Evolutionary conservation across 805 yeast species (phyloP).

Genomic region (Scheffersomyces ergatensis): DNA sequence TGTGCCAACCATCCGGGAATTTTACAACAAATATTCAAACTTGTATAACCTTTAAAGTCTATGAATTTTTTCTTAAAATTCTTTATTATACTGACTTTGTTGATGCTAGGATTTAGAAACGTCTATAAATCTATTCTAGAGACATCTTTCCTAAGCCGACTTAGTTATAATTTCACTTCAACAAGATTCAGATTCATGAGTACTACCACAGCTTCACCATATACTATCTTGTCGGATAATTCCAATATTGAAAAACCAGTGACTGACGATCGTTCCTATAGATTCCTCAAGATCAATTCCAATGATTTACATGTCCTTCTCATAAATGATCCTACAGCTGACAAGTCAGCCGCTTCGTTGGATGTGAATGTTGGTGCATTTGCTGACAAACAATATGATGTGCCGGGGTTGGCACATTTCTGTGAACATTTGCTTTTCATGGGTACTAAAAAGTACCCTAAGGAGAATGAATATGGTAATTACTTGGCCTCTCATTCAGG

Average conservation of each 20-base stretch:
- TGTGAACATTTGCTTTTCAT: conserved; percentile 64
- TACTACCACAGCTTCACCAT: conserved; percentile 1
- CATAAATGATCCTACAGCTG: conserved; percentile 67
- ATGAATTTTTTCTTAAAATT: background rate
- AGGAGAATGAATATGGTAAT: conserved; percentile 70
- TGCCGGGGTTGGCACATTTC: conserved; percentile 80
- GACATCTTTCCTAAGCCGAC: background rate
- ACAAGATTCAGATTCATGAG: background rate
- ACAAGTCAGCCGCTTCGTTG: conserved; percentile 74
- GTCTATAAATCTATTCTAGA: background rate
- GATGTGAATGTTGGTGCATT: conserved; percentile 79
- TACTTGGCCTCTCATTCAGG: conserved; percentile 85
- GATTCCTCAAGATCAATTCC: conserved; percentile 52
- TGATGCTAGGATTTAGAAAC: conserved; percentile 3
- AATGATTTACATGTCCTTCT: conserved; percentile 61
- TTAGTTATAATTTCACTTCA: background rate
- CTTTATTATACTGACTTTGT: conserved; percentile 2
- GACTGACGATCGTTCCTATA: conserved; percentile 74
- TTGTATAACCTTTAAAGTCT: conserved; percentile 1
- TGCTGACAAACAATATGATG: conserved; percentile 54
- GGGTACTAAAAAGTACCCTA: conserved; percentile 77
- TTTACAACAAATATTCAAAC: background rate
- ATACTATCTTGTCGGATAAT: conserved; percentile 25
- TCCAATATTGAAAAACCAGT: conserved; percentile 42
- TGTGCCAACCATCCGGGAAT: background rate